A percentile compares a stretch with the other conserved stretches of the same genome.
Conservation (phyloP, 495 filamentous ascomycete species). For the Tirmania nivea region DNA sequence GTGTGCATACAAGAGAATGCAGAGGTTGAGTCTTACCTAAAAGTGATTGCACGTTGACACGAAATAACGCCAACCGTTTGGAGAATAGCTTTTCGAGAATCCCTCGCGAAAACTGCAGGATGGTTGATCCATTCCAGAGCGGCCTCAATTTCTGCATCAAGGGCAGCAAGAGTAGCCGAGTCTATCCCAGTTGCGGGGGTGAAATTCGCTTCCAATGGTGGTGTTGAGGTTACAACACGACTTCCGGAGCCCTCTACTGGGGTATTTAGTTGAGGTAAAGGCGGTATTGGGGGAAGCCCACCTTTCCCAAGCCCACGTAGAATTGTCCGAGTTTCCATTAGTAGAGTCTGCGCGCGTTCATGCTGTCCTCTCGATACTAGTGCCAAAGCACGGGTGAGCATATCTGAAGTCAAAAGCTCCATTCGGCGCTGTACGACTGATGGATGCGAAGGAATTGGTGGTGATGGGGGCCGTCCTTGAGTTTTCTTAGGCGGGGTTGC, state of each 20-base stretch:
- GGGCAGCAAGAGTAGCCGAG: conserved; percentile 50
- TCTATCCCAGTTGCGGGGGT: conserved; percentile 56
- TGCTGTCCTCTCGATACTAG: conserved; percentile 80
- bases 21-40: conserved; percentile 28
- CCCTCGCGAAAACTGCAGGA: conserved; percentile 84
- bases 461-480: conserved; percentile 38
- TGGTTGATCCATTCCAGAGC: conserved; percentile 99
- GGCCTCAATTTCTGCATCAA: conserved; percentile 76
- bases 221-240: conserved; percentile 11
- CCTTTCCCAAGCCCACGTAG: conserved; percentile 91
- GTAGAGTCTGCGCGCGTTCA: conserved; percentile 74
- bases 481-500: conserved; percentile 39
- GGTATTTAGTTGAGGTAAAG: conserved; percentile 30
- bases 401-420: conserved; percentile 95
- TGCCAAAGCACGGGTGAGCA: conserved; percentile 82
- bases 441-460: conserved; percentile 86
- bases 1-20: background rate
- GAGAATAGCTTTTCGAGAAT: conserved; percentile 84
- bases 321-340: conserved; percentile 85
- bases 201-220: conserved; percentile 33
- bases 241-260: conserved; percentile 25
- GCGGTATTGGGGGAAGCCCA: conserved; percentile 76
- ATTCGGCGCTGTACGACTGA: conserved; percentile 91
- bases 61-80: conserved; percentile 94
- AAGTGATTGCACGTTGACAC: conserved; percentile 83